Evolutionary conservation across 805 yeast species (phyloP).

Genomic region (Cyberlindnera galapagoensis): DNA sequence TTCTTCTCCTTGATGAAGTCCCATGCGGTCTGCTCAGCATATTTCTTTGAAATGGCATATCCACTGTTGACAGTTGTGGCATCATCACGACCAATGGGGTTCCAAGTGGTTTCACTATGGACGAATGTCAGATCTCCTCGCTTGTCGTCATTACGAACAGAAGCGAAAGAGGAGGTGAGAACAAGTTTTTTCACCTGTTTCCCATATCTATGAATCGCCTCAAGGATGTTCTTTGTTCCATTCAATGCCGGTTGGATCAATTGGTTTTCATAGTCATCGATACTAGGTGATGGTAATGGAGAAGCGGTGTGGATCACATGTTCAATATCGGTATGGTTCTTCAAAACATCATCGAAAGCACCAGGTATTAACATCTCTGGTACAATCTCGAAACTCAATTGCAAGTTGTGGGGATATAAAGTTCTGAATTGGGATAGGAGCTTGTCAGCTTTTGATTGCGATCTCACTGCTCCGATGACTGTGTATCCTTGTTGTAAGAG

Average conservation of each 20-base stretch:
- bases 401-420: conserved; percentile 6
- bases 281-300: conserved; percentile 32
- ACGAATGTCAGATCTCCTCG: conserved; percentile 9
- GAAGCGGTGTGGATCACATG: conserved; percentile 55
- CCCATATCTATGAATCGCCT: conserved; percentile 22
- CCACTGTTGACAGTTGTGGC: conserved; percentile 32
- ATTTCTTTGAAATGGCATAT: conserved; percentile 49
- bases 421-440: conserved; percentile 11
- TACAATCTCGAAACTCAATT: conserved; percentile 25
- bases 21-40: conserved; percentile 60
- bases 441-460: conserved; percentile 23
- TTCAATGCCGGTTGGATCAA: conserved; percentile 50
- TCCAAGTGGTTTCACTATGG: conserved; percentile 34
- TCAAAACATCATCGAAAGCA: conserved; percentile 39
- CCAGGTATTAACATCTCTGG: conserved; percentile 37
- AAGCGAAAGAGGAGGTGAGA: conserved; percentile 54
- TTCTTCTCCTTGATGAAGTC: conserved; percentile 31
- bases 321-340: conserved; percentile 36
- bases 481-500: conserved; percentile 31
- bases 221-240: conserved; percentile 46
- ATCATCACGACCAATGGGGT: conserved; percentile 43
- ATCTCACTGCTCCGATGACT: conserved; percentile 30
- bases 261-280: conserved; percentile 39
- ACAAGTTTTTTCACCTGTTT: conserved; percentile 42
- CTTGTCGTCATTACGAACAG: conserved; percentile 29